A percentile compares a stretch with the other conserved stretches of the same genome.
phyloP scores from a whole-genome alignment of 768 basidiomycete genomes.

The Termitomyces heimii region DNA sequence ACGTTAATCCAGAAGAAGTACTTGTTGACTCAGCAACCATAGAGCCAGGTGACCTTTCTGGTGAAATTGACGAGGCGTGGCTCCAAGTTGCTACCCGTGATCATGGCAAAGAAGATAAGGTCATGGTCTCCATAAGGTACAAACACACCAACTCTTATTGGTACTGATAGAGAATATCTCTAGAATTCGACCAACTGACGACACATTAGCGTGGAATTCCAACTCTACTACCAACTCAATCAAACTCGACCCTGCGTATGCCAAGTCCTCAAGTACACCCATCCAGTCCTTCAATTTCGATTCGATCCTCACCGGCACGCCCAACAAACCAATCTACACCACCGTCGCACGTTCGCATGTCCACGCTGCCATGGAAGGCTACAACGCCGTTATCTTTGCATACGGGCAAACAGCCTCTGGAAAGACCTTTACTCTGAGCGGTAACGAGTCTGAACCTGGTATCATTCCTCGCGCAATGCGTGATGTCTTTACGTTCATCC shows the following conservation, averaged over 20 bases:
- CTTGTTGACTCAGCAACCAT: slow-evolving; percentile 72
- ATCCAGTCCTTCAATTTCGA: slow-evolving; percentile 57
- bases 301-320: slow-evolving; percentile 69
- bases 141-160: slow-evolving; percentile 8
- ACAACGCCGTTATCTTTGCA: slow-evolving; percentile 93
- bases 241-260: slow-evolving; percentile 52
- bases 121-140: slow-evolving; percentile 79
- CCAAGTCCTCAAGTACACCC: slow-evolving; percentile 33
- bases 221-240: slow-evolving; percentile 41
- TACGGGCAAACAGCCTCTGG: slow-evolving; percentile 86
- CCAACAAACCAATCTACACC: slow-evolving; percentile 75
- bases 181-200: slow-evolving; percentile 60
- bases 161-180: background rate
- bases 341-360: slow-evolving; percentile 76
- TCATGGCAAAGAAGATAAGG: slow-evolving; percentile 77
- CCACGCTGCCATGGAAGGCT: slow-evolving; percentile 93
- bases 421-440: slow-evolving; percentile 54
- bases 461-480: slow-evolving; percentile 92
- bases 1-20: slow-evolving; percentile 68
- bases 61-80: slow-evolving; percentile 58
- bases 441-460: slow-evolving; percentile 79
- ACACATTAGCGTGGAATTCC: slow-evolving; percentile 51
- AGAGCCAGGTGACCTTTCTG: slow-evolving; percentile 63
- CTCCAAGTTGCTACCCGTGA: slow-evolving; percentile 34
- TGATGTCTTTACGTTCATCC: slow-evolving; percentile 85